phyloP scores from a whole-genome alignment of 495 filamentous ascomycete species.

The Aspergillus wentii region DNA sequence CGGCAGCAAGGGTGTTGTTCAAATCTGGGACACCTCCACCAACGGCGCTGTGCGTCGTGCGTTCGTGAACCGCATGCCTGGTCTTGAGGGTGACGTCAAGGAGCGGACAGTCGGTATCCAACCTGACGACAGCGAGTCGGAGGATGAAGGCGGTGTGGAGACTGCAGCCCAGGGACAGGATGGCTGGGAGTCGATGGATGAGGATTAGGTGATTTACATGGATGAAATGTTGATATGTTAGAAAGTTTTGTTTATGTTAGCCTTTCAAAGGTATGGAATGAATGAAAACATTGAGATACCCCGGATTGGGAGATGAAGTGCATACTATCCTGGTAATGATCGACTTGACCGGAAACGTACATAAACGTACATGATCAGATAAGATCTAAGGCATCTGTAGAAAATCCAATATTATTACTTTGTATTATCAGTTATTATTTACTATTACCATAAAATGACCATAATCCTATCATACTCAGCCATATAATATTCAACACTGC shows the following conservation, averaged over 20 bases:
- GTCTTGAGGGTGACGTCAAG: constrained; percentile 56
- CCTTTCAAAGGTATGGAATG: too few species aligned
- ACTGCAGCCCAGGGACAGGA: constrained; percentile 43
- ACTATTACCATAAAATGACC: too few species aligned
- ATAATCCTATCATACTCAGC: too few species aligned
- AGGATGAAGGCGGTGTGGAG: constrained; percentile 57
- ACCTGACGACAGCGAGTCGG: constrained; percentile 59
- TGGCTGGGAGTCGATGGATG: constrained; percentile 90
- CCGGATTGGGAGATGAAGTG: neutral
- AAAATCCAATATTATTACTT: too few species aligned
- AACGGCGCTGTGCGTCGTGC: constrained; percentile 83
- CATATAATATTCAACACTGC: too few species aligned
- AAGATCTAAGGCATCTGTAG: too few species aligned
- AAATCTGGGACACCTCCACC: constrained; percentile 95
- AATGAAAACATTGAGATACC: constrained; percentile 2
- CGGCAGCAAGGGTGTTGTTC: constrained; percentile 88
- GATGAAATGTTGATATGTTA: neutral
- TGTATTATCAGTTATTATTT: too few species aligned
- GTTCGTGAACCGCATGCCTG: constrained; percentile 69
- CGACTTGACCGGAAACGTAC: too few species aligned
- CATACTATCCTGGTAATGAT: too few species aligned
- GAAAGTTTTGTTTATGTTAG: neutral
- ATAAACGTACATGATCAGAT: too few species aligned
- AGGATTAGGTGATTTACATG: constrained; percentile 45
- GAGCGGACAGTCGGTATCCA: constrained; percentile 74